Base-by-base conservation (phyloP, 257 asterid genomes). In the Fraxinus americana region DNA sequence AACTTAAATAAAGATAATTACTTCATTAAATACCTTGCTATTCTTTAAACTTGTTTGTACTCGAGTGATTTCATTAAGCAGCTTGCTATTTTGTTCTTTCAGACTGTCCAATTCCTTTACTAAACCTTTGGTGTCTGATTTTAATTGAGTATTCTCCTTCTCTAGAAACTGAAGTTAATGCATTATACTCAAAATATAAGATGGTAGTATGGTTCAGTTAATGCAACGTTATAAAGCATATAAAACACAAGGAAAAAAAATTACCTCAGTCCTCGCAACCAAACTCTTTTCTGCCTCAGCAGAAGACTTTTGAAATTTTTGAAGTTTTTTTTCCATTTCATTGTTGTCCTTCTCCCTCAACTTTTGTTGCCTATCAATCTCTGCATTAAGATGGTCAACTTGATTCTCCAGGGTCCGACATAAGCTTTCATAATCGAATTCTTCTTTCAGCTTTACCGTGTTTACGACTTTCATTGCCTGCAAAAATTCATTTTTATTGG, bases 381-480 rank as follows among this genome's bases (percentile, higher is more conserved):
- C 97, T 36, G 86, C 86, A 35, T 90, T 88, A 78, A 94, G 96
- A 76, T 87, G 92, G 72, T 94, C 94, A 63, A 94, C 87, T 84
- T 89, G 94, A 82, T 84, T 78, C 92, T 92, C 98, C 74, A 94
- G 87, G 85, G 88, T 92, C 90, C 94, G 84, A 83, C 98, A 92
- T 73, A 92, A 86, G 89, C 92, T 87, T 84, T 94, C 97, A 50
- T 94, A 94, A 81, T 94, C 98, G 75, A 92, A 94, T 83, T 94
- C 97, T 88, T 94, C 98, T 84, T 92, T 94, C 86, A 89, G 84
- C 90, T 90, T 94, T 75, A 94, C 89, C 1, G 76, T 77, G 82
- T 92, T 94, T 67, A 92, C 87, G 57, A 94, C 91, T 89, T 94
- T 94, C 98, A 92, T 94, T 61, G 98, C 98, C 98, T 94, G 92